Evolutionary conservation across 176 grass and related monocot genomes (phyloP), one percentile per base, ranked within the genome.

Genomic region (Canna indica): DNA sequence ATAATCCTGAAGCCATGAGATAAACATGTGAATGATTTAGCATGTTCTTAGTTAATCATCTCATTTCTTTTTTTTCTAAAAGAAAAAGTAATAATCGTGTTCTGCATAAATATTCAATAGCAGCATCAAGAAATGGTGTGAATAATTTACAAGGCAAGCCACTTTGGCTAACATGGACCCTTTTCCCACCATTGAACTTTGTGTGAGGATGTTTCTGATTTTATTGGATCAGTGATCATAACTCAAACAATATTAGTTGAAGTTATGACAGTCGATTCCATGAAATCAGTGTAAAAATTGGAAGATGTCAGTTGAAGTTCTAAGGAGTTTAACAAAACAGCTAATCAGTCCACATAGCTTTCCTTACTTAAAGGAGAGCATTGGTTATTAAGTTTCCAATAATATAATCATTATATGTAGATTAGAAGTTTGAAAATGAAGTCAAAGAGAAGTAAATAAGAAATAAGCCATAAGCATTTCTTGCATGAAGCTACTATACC

Each of bases 401-500:
- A 44, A 5, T n/a, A n/a, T 20, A n/a, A n/a, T 53, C 17, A 53
- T 1, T 53, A 7, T 7, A 20, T 24, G 50, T 53, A 66, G 16
- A 38, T 36, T 35, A 3, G n/a, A 3, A 22, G 17, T 66, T 39
- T 66, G 35, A 25, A 13, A 25, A 39, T 29, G 29, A 38, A 39
- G 22, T 36, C n/a, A 39, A 29, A 66, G 33, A 20, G 18, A 6
- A 25, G 10, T 39, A 38, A 38, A 1, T n/a, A 36, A n/a, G 62
- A 5, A 35, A 14, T 36, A 22, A 66, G 14, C 16, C 28, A 66
- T 38, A 36, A 66, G 34, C 34, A 66, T 36, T 17, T 66, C 33
- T 66, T 25, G 63, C 9, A 41, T 39, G 3, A 66, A 66, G 63
- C 22, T 66, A 13, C 20, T 25, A n/a, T 90, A 99, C 94, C 94